Evolutionary conservation across 2,329 filamentous ascomycete genomes (phyloP).

Genomic region (Aspergillus fumigatus): DNA sequence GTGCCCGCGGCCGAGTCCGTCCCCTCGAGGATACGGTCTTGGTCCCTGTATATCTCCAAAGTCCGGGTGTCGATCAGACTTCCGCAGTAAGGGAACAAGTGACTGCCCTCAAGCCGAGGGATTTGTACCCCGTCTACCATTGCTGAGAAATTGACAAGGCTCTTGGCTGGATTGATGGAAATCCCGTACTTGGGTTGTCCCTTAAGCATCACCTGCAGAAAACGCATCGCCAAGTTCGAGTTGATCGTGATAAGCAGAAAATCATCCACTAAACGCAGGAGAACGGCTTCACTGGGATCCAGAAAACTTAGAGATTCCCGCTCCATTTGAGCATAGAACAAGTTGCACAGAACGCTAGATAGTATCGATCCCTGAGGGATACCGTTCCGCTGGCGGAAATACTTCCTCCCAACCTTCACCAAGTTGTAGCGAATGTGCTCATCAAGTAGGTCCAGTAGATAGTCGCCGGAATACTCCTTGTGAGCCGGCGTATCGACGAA

Average conservation of each 20-base stretch:
- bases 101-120: conserved; percentile 43
- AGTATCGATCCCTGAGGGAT: conserved; percentile 92
- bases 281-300: conserved; percentile 53
- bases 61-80: conserved; percentile 68
- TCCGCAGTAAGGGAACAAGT: conserved; percentile 81
- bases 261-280: conserved; percentile 85
- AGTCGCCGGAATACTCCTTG: conserved; percentile 52
- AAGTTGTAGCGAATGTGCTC: conserved; percentile 83
- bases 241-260: conserved; percentile 83
- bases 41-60: conserved; percentile 69
- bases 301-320: conserved; percentile 64
- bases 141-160: conserved; percentile 75
- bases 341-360: conserved; percentile 84
- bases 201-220: conserved; percentile 73
- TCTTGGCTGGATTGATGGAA: conserved; percentile 70
- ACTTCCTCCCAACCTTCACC: conserved; percentile 82
- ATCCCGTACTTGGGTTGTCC: conserved; percentile 80
- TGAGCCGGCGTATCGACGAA: conserved; percentile 68
- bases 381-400: conserved; percentile 79
- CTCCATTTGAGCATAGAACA: conserved; percentile 92
- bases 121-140: conserved; percentile 51
- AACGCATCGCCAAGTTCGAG: conserved; percentile 60
- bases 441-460: conserved; percentile 64
- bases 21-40: conserved; percentile 45
- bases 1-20: conserved; percentile 49